Conservation (phyloP, 768 basidiomycete genomes). For the Polyporus arcularius region DNA sequence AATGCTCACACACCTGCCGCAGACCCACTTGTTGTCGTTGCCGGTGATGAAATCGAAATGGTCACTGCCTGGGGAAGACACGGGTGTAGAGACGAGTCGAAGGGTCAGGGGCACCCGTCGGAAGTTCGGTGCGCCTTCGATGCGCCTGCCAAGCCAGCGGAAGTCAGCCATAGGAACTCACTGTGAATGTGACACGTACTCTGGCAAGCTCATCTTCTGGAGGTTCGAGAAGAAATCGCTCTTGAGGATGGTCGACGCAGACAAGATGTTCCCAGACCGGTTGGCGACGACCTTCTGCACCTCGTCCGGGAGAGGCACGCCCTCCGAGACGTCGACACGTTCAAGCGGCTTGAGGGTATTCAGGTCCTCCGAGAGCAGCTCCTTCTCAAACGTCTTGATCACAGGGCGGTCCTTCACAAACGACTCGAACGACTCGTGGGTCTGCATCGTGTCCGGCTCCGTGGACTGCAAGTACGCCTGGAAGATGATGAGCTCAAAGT, state of each 20-base stretch:
- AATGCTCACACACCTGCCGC: conserved; percentile 61
- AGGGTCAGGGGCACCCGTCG: conserved; percentile 65
- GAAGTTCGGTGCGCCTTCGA: conserved; percentile 95
- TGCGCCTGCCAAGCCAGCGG: conserved; percentile 63
- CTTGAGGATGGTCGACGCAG: conserved; percentile 92
- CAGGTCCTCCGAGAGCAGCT: conserved; percentile 76
- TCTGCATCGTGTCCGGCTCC: conserved; percentile 75
- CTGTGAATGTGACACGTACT: conserved; percentile 51
- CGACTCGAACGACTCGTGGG: conserved; percentile 75
- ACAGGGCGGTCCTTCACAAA: conserved; percentile 89
- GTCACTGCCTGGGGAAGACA: conserved; percentile 7
- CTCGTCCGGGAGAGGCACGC: conserved; percentile 86
- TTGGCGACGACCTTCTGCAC: conserved; percentile 83
- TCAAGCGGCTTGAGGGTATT: conserved; percentile 82
- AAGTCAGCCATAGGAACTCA: conserved; percentile 1
- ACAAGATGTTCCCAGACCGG: conserved; percentile 83
- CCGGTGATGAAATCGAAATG: conserved; percentile 37
- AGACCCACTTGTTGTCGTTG: conserved; percentile 62
- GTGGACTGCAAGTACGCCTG: conserved; percentile 86
- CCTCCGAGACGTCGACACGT: conserved; percentile 63
- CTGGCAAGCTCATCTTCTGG: conserved; percentile 95
- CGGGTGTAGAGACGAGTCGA: neutral
- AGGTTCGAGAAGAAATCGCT: conserved; percentile 92
- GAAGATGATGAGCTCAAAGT: conserved; percentile 86
- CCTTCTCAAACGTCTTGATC: conserved; percentile 94